Base-by-base conservation (phyloP, 768 basidiomycete genomes). In the Lactarius indigo region DNA sequence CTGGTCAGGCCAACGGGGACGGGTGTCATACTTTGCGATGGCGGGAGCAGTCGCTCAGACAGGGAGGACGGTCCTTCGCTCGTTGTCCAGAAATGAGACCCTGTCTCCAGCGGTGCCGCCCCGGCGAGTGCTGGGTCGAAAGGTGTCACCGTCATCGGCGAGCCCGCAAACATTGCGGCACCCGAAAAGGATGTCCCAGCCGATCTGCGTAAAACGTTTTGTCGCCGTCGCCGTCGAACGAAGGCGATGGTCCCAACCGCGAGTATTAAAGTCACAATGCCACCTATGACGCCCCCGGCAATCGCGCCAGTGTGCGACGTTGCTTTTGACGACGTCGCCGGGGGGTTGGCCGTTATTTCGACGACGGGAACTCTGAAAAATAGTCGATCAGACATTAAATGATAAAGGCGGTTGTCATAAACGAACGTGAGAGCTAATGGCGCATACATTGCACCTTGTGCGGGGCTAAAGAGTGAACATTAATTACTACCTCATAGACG, bases 1-100 rank as follows among this genome's bases (percentile, higher is more conserved):
- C 33, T n/a, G 3, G 65, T 44, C 33, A 69, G 31, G 31, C 65
- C 65, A 5, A 39, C 17, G 0, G 57, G 57, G 18, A 37, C 31
- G 1, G 64, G 39, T 20, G 28, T 6, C 20, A 7, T 20, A 17
- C 55, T 35, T 18, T 30, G 68, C 8, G 26, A 9, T 23, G 26
- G 41, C 9, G 35, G 35, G 35, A 13, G 35, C 3, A 0, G 35
- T 37, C n/a, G n/a, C n/a, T n/a, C n/a, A n/a, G n/a, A n/a, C n/a
- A n/a, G n/a, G n/a, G 35, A 35, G 2, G 35, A 35, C 35, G 35
- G 35, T 0, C 35, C 12, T 2, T 37, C 35, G 10, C 35, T 37
- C 35, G 35, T 7, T 37, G 12, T 13, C 35, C 35, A 2, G 10
- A 0, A 0, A 9, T 10, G 42, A 44, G 18, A 4, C 1, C 42